Evolutionary conservation across 2,329 filamentous ascomycete species (phyloP).

Genomic region (Exutisphaerella laricina): DNA sequence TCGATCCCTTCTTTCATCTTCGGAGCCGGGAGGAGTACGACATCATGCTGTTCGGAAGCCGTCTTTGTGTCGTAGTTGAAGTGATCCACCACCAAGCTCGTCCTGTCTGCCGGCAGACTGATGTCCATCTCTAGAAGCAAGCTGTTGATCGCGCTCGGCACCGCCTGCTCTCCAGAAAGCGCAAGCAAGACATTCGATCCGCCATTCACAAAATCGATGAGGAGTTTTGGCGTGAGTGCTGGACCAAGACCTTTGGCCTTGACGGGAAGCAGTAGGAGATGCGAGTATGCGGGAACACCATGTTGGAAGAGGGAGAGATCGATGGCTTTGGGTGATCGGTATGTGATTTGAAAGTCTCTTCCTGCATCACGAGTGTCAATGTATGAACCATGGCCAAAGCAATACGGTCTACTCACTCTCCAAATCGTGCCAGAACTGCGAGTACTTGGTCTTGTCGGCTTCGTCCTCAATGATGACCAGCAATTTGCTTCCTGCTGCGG

Average conservation of each 20-base stretch:
- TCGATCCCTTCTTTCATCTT: slow-evolving; percentile 61
- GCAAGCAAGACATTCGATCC: slow-evolving; percentile 87
- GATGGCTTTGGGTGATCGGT: slow-evolving; percentile 78
- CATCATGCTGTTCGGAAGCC: slow-evolving; percentile 78
- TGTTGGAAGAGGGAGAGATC: slow-evolving; percentile 73
- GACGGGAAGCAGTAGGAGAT: slow-evolving; percentile 79
- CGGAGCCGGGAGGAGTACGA: slow-evolving; percentile 71
- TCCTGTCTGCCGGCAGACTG: slow-evolving; percentile 76
- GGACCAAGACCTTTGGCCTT: slow-evolving; percentile 93
- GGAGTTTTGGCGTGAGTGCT: slow-evolving; percentile 73
- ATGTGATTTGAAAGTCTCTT: slow-evolving; percentile 74
- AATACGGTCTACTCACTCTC: slow-evolving; percentile 49
- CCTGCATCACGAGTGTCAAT: slow-evolving; percentile 46
- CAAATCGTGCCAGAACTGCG: slow-evolving; percentile 70
- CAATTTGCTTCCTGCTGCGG: slow-evolving; percentile 71
- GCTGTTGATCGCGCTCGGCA: slow-evolving; percentile 67
- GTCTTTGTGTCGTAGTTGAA: slow-evolving; percentile 82
- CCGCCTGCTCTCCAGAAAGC: slow-evolving; percentile 65
- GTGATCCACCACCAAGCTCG: slow-evolving; percentile 83
- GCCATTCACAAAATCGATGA: slow-evolving; percentile 87
- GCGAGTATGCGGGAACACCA: slow-evolving; percentile 84
- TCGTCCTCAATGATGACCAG: slow-evolving; percentile 82
- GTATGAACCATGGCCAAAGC: neutral
- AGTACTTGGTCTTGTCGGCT: slow-evolving; percentile 74
- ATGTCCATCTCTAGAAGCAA: slow-evolving; percentile 87